Evolutionary conservation across 768 basidiomycete genomes (phyloP).

Genomic region (Leccinum pellstonianum): DNA sequence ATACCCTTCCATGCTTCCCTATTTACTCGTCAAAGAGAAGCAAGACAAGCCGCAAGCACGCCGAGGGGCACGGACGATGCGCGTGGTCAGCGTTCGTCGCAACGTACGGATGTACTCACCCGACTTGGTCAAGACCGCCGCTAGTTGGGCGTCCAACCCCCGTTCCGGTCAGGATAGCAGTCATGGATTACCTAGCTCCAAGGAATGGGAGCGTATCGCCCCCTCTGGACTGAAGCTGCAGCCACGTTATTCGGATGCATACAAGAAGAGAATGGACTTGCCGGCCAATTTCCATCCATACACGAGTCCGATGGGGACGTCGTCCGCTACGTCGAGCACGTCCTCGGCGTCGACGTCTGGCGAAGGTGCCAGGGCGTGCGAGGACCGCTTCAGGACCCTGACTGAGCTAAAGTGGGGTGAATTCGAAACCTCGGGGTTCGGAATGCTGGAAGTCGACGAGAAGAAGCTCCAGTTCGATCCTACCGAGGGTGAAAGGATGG

Average conservation of each 20-base stretch:
- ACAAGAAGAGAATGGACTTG: constrained; percentile 75
- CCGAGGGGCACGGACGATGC: constrained; percentile 73
- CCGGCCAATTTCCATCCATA: constrained; percentile 58
- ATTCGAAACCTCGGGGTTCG: constrained; percentile 85
- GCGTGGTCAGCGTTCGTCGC: constrained; percentile 72
- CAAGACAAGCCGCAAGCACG: constrained; percentile 61
- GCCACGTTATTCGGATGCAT: constrained; percentile 72
- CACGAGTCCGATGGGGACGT: constrained; percentile 27
- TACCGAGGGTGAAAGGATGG: constrained; percentile 79
- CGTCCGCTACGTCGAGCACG: constrained; percentile 46
- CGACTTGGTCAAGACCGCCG: constrained; percentile 72
- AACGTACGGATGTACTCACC: constrained; percentile 86
- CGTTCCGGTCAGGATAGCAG: constrained; percentile 20
- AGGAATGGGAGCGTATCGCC: constrained; percentile 77
- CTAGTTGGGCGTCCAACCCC: constrained; percentile 45
- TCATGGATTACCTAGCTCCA: constrained; percentile 51
- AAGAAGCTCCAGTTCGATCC: constrained; percentile 91
- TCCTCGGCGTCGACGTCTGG: constrained; percentile 36
- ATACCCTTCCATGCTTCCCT: constrained; percentile 78
- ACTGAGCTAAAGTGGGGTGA: constrained; percentile 91
- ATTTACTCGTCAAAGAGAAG: constrained; percentile 49
- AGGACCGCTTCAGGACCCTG: constrained; percentile 74
- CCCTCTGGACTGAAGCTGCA: constrained; percentile 57
- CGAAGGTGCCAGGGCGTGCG: constrained; percentile 44
- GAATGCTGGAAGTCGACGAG: constrained; percentile 45